phyloP scores from a whole-genome alignment of 176 grass and related monocot genomes.

The Thalia dealbata region DNA sequence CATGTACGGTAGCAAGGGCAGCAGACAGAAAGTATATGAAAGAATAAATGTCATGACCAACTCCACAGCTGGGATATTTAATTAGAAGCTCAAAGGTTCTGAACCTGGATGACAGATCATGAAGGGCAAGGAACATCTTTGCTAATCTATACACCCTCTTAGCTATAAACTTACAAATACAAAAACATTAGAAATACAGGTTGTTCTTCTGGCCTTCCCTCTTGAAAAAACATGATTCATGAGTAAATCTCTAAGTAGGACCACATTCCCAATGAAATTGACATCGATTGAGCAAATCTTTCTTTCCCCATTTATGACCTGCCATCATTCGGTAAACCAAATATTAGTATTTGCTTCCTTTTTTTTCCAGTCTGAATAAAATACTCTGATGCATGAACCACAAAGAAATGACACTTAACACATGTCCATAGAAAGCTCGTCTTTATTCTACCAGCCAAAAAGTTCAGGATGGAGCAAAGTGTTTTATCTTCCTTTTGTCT shows the following conservation, averaged over 20 bases:
- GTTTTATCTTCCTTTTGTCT: neutral
- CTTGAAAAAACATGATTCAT: neutral
- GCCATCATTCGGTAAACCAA: neutral
- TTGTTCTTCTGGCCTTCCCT: neutral
- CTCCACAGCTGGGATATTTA: constrained; percentile 1
- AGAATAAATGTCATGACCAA: constrained; percentile 3
- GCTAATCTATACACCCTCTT: neutral
- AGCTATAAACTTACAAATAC: neutral
- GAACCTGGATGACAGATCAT: neutral
- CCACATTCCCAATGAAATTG: neutral
- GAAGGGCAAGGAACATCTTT: neutral
- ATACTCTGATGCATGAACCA: too few species aligned
- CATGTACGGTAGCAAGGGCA: neutral
- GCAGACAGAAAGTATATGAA: neutral
- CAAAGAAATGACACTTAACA: neutral
- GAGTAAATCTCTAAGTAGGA: neutral
- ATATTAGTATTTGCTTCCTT: neutral
- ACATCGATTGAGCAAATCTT: neutral
- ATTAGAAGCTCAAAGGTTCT: constrained; percentile 2
- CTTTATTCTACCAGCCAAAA: neutral
- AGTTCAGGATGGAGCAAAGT: neutral
- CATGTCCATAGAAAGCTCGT: too few species aligned
- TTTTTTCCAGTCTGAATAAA: too few species aligned
- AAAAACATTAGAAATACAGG: constrained; percentile 2
- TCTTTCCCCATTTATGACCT: neutral